These are phyloP conservation scores for Chalaropsis thielavioides DNA, from an alignment of 2,329 filamentous ascomycete species.

Conservation along the genomic window DNA sequence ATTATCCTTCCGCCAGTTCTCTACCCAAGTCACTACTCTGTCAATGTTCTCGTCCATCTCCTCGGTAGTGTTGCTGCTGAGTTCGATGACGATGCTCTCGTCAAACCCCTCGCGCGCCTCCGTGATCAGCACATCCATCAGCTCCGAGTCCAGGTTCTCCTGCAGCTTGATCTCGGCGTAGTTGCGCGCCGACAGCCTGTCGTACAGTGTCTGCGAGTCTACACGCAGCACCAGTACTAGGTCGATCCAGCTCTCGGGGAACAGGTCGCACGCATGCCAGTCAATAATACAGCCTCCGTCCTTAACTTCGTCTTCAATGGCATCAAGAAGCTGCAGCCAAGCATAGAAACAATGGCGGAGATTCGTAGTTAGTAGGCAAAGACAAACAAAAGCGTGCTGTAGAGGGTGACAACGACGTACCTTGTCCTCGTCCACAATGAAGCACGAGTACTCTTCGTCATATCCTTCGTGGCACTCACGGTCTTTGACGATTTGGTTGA, in stretches of 20 bases:
- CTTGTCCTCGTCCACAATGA: slow-evolving; percentile 95
- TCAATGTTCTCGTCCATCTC: slow-evolving; percentile 85
- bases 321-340: slow-evolving; percentile 55
- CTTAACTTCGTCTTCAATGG: slow-evolving; percentile 67
- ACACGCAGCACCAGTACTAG: slow-evolving; percentile 82
- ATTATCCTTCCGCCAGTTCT: slow-evolving; percentile 17
- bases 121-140: slow-evolving; percentile 86
- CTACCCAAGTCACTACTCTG: slow-evolving; percentile 59
- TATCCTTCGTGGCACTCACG: slow-evolving; percentile 74
- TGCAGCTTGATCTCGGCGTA: slow-evolving; percentile 80
- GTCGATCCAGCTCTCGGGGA: slow-evolving; percentile 87
- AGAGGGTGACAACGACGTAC: slow-evolving; percentile 32
- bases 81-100: slow-evolving; percentile 74
- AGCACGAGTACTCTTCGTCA: slow-evolving; percentile 72
- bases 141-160: slow-evolving; percentile 93
- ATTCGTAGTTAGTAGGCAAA: neutral
- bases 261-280: slow-evolving; percentile 95
- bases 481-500: slow-evolving; percentile 88
- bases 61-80: slow-evolving; percentile 65
- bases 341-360: neutral
- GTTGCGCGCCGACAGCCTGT: slow-evolving; percentile 65
- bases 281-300: slow-evolving; percentile 80
- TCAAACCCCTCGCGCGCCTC: slow-evolving; percentile 82
- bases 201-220: slow-evolving; percentile 67
- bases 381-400: neutral